phyloP scores from a whole-genome alignment of 768 basidiomycete genomes.

The Leccinum uliginosum region DNA sequence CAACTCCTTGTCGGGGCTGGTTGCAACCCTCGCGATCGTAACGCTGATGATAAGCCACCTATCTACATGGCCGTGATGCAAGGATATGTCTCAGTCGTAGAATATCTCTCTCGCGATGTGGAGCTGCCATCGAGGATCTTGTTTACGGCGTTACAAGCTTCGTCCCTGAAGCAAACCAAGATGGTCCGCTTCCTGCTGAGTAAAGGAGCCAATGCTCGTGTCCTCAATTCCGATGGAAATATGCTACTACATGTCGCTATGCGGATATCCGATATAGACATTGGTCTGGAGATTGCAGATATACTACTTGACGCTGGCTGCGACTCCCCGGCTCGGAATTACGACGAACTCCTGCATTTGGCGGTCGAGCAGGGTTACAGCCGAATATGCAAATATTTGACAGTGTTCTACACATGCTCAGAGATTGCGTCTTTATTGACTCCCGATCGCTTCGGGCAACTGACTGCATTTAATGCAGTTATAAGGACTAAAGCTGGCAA shows the following conservation, averaged over 20 bases:
- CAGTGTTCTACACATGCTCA: not conserved
- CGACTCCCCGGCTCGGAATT: not conserved
- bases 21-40: not conserved
- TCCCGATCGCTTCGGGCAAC: not conserved
- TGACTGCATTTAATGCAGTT: not conserved
- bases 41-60: not conserved
- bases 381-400: not conserved
- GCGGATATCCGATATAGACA: not conserved
- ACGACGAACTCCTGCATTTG: not conserved
- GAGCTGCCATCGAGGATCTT: not conserved
- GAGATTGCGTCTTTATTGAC: not conserved
- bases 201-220: not conserved
- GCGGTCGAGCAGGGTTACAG: not conserved
- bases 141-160: not conserved
- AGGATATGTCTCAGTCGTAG: not conserved
- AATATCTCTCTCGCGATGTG: not conserved
- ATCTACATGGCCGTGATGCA: not conserved
- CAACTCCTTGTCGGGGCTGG: constrained; percentile 1
- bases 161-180: not conserved
- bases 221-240: not conserved
- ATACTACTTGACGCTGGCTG: not conserved
- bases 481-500: not conserved
- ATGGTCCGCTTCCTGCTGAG: constrained; percentile 1
- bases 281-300: not conserved
- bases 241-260: not conserved